Base-by-base conservation (phyloP, 306 rosid species). In the Potentilla sterilis region DNA sequence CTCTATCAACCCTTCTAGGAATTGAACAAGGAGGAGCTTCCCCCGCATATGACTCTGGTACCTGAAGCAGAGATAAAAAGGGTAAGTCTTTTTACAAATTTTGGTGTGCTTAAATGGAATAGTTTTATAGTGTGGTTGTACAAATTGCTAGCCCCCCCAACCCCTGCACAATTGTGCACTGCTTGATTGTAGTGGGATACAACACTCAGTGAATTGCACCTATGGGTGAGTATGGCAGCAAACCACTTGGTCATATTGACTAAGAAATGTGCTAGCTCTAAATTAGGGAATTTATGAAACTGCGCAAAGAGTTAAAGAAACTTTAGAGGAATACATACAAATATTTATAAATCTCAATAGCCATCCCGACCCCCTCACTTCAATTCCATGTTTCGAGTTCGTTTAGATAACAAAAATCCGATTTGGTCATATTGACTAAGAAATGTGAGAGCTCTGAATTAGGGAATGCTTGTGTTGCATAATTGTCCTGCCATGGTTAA, bases 11-110 rank as follows among this genome's bases (percentile, higher is more conserved):
- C 16, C 40, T 67, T 78, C 13, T 61, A 73, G 98, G 97, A 94
- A 80, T 67, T 88, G 81, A 89, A 87, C 82, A 90, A 83, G 81
- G 96, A 88, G 81, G 97, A 91, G 72, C 98, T 91, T 79, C 98
- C 98, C 40, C 86, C 83, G 3, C 96, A 85, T 66, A 91, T 94
- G 95, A 91, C 92, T 14, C 85, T 78, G 48, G 98, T 91, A 47
- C 83, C 97, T 10, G 90, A 69, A 69, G 83, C 80, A 67, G 97
- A 89, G 80, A 94, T 94, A 80, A 89, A 52, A 83, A 81, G 85
- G 69, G 84, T 76, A 65, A 24, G 69, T 42, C 28, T 64, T 52
- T 42, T 43, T 41, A 32, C n/a, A 9, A 9, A 15, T 44, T 16
- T 73, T 58, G 14, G 7, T 69, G 47, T 61, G 15, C 13, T 42